Conservation (phyloP, 768 basidiomycete genomes). For the Leccinum truebloodii region DNA sequence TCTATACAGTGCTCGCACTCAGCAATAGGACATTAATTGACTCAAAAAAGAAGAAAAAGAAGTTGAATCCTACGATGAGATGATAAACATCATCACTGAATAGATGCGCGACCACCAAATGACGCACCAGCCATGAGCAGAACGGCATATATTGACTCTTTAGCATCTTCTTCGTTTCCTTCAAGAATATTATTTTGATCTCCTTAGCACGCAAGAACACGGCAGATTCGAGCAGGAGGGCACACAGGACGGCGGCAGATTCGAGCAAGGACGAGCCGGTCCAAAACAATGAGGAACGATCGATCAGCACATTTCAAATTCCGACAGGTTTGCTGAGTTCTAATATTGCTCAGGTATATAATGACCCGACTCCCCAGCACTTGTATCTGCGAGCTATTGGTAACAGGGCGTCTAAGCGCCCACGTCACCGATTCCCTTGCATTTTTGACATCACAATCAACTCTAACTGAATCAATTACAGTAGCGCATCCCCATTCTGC, state of each 20-base stretch:
- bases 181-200: conserved; percentile 61
- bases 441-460: not conserved
- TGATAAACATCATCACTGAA: not conserved
- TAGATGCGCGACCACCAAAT: not conserved
- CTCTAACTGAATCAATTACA: not conserved
- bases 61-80: conserved; percentile 59
- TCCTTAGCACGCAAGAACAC: conserved; percentile 69
- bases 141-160: conserved; percentile 82
- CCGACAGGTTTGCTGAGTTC: too few species aligned
- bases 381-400: not conserved
- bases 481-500: not conserved
- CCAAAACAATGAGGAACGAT: conserved; percentile 62
- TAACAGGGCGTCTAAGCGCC: not conserved
- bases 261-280: conserved; percentile 68
- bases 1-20: too few species aligned
- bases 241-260: conserved; percentile 68
- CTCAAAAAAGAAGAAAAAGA: conserved; percentile 37
- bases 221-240: conserved; percentile 77
- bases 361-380: too few species aligned
- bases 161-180: conserved; percentile 74
- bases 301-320: too few species aligned
- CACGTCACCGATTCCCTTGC: not conserved
- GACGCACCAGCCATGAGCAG: conserved; percentile 68
- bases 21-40: too few species aligned
- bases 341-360: too few species aligned